Conservation (phyloP, 345 rosid species). For the Capsella bursapastoris region DNA sequence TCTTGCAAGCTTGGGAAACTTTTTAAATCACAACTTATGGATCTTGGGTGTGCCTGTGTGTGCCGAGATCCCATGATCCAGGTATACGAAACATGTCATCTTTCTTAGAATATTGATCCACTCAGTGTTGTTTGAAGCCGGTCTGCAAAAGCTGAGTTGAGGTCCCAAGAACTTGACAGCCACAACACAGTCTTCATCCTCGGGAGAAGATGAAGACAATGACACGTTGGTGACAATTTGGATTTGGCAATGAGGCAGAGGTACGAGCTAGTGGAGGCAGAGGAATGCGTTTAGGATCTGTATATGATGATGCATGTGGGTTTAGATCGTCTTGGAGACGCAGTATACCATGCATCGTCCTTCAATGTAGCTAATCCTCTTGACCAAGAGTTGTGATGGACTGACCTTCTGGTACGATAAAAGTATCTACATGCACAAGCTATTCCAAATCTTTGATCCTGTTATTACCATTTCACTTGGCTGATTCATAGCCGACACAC, state of each 20-base stretch:
- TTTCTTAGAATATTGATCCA: constrained; percentile 3
- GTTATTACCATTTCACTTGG: no score
- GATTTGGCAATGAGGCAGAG: background rate
- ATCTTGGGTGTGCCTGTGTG: no score
- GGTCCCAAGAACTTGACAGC: background rate
- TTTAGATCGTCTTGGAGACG: no score
- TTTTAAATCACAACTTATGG: no score
- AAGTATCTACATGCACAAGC: no score
- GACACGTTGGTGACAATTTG: background rate
- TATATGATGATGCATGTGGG: background rate
- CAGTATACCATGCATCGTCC: no score
- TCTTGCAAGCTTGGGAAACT: no score
- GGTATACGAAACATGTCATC: background rate
- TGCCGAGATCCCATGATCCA: background rate
- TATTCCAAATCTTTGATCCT: no score
- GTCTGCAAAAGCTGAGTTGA: background rate
- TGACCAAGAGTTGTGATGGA: no score
- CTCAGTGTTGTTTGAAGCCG: background rate
- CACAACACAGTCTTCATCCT: background rate
- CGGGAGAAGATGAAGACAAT: background rate
- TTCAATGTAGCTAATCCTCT: no score
- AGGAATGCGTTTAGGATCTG: background rate
- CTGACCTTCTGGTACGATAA: no score
- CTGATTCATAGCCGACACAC: no score
- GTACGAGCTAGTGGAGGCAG: background rate